A percentile compares a stretch with the other conserved stretches of the same genome.
Conservation (phyloP, 345 rosid species). For the Hibiscus syriacus region DNA sequence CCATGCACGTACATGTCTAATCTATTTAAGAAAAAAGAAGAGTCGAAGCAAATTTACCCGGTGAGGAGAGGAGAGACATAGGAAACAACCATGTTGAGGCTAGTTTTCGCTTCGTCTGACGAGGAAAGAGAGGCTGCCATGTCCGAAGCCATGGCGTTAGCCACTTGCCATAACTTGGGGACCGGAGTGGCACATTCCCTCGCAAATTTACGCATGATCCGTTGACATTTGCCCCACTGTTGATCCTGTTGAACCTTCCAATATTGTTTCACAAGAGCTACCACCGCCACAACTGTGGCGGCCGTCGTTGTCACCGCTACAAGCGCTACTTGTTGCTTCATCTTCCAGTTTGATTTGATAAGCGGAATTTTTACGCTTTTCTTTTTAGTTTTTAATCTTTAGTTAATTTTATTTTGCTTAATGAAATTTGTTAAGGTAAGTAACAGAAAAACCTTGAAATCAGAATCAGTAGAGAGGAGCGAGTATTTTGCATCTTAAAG, state of each 20-base stretch:
- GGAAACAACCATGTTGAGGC: conserved; percentile 36
- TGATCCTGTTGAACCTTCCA: conserved; percentile 20
- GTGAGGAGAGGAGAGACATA: conserved; percentile 29
- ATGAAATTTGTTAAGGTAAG: neutral
- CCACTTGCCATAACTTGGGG: conserved; percentile 32
- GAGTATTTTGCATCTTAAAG: neutral
- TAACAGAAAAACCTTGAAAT: neutral
- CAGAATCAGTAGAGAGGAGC: neutral
- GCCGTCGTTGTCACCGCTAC: conserved; percentile 14
- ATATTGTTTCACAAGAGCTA: conserved; percentile 12
- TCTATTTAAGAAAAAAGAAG: neutral
- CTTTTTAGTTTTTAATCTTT: neutral
- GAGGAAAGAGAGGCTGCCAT: conserved; percentile 29
- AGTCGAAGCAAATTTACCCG: conserved; percentile 18
- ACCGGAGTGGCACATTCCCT: conserved; percentile 40
- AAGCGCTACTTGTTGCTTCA: conserved; percentile 6
- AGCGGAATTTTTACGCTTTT: neutral
- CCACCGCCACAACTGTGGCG: conserved; percentile 14
- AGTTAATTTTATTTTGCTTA: neutral
- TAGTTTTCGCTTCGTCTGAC: neutral
- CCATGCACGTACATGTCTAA: neutral
- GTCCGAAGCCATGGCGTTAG: conserved; percentile 25
- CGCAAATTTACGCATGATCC: conserved; percentile 29
- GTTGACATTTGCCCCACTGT: conserved; percentile 22
- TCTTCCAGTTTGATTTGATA: neutral